Evolutionary conservation across 768 basidiomycete genomes (phyloP).

Genomic region (Coprinellus aureogranulatus): DNA sequence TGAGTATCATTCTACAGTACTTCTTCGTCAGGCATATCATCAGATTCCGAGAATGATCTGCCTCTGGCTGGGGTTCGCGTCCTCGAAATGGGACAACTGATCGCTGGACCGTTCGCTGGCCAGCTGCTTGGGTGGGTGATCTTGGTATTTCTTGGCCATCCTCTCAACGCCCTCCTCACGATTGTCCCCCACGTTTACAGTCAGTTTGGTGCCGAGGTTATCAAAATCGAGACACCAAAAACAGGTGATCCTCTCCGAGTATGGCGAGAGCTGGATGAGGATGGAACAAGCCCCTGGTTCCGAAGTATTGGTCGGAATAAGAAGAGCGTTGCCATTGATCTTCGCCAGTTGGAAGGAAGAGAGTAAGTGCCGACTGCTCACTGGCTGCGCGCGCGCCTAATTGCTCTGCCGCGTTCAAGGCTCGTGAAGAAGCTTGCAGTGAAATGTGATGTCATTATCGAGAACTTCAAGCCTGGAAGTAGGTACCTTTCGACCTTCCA

Average conservation of each 20-base stretch:
- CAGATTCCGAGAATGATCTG: conserved; percentile 32
- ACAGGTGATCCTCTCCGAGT: conserved; percentile 66
- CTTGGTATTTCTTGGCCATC: neutral
- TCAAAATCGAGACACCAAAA: conserved; percentile 67
- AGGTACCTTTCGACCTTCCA: conserved; percentile 21
- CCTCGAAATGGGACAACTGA: conserved; percentile 67
- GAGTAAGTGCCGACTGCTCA: too few species aligned
- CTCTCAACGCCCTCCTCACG: neutral
- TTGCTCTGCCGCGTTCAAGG: conserved; percentile 34
- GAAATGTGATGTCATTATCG: conserved; percentile 64
- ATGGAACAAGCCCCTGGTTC: conserved; percentile 75
- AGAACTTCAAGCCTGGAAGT: conserved; percentile 79
- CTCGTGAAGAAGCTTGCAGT: conserved; percentile 60
- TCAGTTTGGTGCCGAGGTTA: conserved; percentile 70
- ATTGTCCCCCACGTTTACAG: conserved; percentile 29
- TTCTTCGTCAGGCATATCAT: neutral
- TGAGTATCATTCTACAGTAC: neutral
- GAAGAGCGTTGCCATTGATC: conserved; percentile 68
- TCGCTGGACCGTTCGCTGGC: conserved; percentile 72
- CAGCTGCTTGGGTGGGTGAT: conserved; percentile 61
- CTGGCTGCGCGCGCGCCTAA: too few species aligned
- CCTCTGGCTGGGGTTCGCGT: conserved; percentile 64
- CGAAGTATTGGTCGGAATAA: conserved; percentile 70
- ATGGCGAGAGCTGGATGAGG: conserved; percentile 69
- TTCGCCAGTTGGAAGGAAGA: conserved; percentile 38